phyloP scores from a whole-genome alignment of 148 eudicot genomes.

The Dianthus caryophyllus region DNA sequence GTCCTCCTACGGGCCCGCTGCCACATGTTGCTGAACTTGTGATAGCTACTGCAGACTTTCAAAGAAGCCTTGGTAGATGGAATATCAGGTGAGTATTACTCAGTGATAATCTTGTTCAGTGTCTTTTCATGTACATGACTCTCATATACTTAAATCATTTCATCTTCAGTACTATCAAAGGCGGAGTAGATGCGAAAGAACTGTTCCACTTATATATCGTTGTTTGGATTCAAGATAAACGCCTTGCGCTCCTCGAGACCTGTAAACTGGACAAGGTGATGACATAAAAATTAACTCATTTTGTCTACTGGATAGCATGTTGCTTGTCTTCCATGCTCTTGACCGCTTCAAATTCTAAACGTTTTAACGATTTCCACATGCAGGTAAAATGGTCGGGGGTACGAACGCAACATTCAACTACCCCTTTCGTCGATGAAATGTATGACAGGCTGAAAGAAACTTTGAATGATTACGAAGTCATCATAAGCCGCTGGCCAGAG shows the following conservation, averaged over 20 bases:
- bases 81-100: slow-evolving; percentile 51
- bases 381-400: slow-evolving; percentile 95
- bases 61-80: slow-evolving; percentile 78
- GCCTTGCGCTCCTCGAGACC: slow-evolving; percentile 72
- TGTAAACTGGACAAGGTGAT: slow-evolving; percentile 86
- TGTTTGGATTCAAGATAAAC: slow-evolving; percentile 92
- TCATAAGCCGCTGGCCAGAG: slow-evolving; percentile 96
- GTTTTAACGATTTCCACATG: slow-evolving; percentile 10
- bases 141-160: slow-evolving; percentile 16
- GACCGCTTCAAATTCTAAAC: neutral
- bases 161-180: slow-evolving; percentile 64
- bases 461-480: slow-evolving; percentile 69
- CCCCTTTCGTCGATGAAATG: slow-evolving; percentile 90
- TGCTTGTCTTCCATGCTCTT: neutral
- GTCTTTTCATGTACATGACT: neutral
- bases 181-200: slow-evolving; percentile 93
- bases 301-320: neutral
- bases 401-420: slow-evolving; percentile 65
- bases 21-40: slow-evolving; percentile 85
- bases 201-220: slow-evolving; percentile 84
- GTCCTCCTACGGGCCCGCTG: slow-evolving; percentile 80
- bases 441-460: slow-evolving; percentile 66
- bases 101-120: neutral
- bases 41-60: slow-evolving; percentile 86
- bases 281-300: neutral